These are phyloP conservation scores for Alternaria sp. DNA, from an alignment of 2,329 filamentous ascomycete species.

Conservation along the genomic window DNA sequence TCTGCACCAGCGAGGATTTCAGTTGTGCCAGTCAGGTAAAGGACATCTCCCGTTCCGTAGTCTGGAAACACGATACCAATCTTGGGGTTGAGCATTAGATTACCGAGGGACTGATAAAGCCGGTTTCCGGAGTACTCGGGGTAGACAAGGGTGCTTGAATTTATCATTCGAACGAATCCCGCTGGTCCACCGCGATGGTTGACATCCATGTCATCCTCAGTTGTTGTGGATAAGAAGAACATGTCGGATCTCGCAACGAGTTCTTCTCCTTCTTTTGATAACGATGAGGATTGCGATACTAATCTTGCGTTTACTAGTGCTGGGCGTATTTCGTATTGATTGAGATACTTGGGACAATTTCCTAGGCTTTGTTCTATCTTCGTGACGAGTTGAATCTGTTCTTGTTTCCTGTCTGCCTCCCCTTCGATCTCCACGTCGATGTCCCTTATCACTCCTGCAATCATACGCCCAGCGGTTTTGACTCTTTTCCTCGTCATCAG, in stretches of 20 bases:
- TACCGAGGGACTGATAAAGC: constrained; percentile 84
- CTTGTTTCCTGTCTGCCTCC: constrained; percentile 24
- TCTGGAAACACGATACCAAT: constrained; percentile 78
- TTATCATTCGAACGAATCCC: constrained; percentile 76
- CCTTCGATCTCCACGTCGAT: constrained; percentile 43
- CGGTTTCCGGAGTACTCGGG: constrained; percentile 88
- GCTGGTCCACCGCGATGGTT: constrained; percentile 80
- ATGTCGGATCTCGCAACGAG: constrained; percentile 73
- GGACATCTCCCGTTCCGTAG: constrained; percentile 74
- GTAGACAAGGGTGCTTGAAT: constrained; percentile 72
- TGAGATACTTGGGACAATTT: constrained; percentile 90
- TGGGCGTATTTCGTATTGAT: constrained; percentile 71
- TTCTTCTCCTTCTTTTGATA: constrained; percentile 65
- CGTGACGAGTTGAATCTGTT: constrained; percentile 68
- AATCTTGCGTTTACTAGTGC: constrained; percentile 64
- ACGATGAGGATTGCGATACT: constrained; percentile 56
- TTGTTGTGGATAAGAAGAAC: constrained; percentile 79
- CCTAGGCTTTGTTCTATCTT: constrained; percentile 76
- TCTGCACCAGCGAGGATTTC: constrained; percentile 71
- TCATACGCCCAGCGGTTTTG: constrained; percentile 76
- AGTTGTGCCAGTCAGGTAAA: constrained; percentile 77
- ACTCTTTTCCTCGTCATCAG: constrained; percentile 74
- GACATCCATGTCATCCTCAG: constrained; percentile 76
- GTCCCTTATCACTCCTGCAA: constrained; percentile 66
- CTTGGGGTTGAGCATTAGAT: constrained; percentile 71